These are phyloP conservation scores for Fusarium penzigii DNA, from an alignment of 2,329 filamentous ascomycete species.

Conservation along the genomic window DNA sequence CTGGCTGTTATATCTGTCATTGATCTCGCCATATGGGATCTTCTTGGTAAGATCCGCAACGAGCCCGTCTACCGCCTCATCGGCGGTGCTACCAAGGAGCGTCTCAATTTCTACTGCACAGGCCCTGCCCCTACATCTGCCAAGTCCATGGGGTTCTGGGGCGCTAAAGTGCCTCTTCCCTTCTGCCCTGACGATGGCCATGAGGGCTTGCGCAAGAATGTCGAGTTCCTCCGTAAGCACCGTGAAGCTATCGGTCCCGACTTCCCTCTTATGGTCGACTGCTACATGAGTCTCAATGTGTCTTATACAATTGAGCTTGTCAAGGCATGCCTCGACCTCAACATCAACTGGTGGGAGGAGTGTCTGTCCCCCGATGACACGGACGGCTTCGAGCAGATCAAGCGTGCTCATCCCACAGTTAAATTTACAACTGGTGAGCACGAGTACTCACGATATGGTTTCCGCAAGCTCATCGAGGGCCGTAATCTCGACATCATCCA, in stretches of 20 bases:
- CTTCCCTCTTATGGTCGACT: constrained; percentile 93
- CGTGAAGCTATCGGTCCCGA: constrained; percentile 83
- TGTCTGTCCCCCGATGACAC: constrained; percentile 89
- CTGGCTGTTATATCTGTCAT: constrained; percentile 93
- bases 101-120: constrained; percentile 92
- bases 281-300: constrained; percentile 95
- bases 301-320: constrained; percentile 90
- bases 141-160: constrained; percentile 85
- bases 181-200: constrained; percentile 88
- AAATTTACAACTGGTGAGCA: constrained; percentile 97
- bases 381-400: constrained; percentile 86
- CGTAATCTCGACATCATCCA: constrained; percentile 93
- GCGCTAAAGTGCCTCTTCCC: constrained; percentile 85
- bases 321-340: constrained; percentile 76
- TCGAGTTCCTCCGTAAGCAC: constrained; percentile 84
- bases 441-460: constrained; percentile 91
- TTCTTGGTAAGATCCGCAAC: constrained; percentile 85
- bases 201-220: constrained; percentile 80
- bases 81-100: constrained; percentile 81
- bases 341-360: constrained; percentile 98
- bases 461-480: constrained; percentile 89
- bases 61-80: constrained; percentile 96
- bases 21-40: constrained; percentile 89
- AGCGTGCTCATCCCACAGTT: constrained; percentile 83
- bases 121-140: constrained; percentile 81